A percentile compares a stretch with the other conserved stretches of the same genome.
These are phyloP conservation scores for Ascobolus immersus DNA, from an alignment of 495 filamentous ascomycete species.

Conservation along the genomic window DNA sequence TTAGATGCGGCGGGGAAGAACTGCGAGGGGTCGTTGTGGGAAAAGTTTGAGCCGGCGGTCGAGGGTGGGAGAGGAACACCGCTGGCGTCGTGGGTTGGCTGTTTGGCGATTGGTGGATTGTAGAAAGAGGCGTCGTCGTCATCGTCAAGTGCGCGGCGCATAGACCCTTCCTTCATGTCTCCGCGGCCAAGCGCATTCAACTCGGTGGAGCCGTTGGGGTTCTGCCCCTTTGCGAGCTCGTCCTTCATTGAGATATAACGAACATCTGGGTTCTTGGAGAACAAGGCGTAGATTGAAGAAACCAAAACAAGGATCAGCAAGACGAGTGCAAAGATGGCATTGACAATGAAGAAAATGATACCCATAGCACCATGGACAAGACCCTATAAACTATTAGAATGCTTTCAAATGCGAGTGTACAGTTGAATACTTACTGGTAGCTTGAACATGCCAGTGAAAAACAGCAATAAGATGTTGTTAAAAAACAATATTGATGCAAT, in stretches of 20 bases:
- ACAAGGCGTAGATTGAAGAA: conserved; percentile 44
- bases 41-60: conserved; percentile 19
- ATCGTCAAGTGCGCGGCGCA: conserved; percentile 44
- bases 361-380: conserved; percentile 66
- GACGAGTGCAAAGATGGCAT: conserved; percentile 57
- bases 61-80: conserved; percentile 19
- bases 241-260: conserved; percentile 94
- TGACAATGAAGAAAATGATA: conserved; percentile 69
- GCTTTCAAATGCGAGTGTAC: conserved; percentile 1
- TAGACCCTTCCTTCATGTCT: conserved; percentile 43
- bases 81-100: conserved; percentile 13
- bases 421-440: conserved; percentile 33
- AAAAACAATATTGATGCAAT: conserved; percentile 77
- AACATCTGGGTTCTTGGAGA: conserved; percentile 85
- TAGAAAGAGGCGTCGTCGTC: conserved; percentile 45
- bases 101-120: conserved; percentile 8
- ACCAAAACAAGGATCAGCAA: conserved; percentile 68
- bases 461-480: conserved; percentile 60
- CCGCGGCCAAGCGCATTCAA: conserved; percentile 81
- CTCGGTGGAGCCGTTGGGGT: conserved; percentile 50
- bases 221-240: conserved; percentile 95
- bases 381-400: not conserved
- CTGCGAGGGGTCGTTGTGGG: too few species aligned
- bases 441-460: conserved; percentile 63
- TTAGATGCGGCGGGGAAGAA: too few species aligned